phyloP scores from a whole-genome alignment of 306 rosid species.

The Acmispon strigosus region DNA sequence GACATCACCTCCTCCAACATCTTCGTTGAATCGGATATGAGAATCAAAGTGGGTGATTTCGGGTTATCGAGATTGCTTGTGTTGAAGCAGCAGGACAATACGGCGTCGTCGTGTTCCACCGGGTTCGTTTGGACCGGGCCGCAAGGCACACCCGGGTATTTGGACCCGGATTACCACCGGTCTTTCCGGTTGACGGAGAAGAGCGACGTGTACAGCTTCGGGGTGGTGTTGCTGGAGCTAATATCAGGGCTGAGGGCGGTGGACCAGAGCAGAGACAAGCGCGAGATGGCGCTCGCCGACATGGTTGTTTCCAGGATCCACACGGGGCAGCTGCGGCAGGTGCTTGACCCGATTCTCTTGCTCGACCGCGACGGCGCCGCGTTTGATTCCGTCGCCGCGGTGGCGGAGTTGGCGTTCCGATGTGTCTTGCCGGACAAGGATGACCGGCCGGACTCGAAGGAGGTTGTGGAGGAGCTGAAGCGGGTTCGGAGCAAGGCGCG shows the following conservation, averaged over 20 bases:
- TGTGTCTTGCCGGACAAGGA: slow-evolving; percentile 93
- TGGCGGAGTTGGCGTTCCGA: slow-evolving; percentile 86
- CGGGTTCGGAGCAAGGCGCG: slow-evolving; percentile 34
- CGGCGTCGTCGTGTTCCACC: slow-evolving; percentile 28
- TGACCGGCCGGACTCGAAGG: slow-evolving; percentile 82
- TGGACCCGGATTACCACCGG: slow-evolving; percentile 91
- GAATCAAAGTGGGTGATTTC: slow-evolving; percentile 89
- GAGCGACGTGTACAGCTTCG: slow-evolving; percentile 95
- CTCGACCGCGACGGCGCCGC: slow-evolving; percentile 20
- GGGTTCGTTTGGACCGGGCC: slow-evolving; percentile 96
- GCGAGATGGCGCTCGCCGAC: slow-evolving; percentile 80
- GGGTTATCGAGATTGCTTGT: slow-evolving; percentile 75
- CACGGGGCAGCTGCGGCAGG: slow-evolving; percentile 64
- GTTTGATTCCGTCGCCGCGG: slow-evolving; percentile 43
- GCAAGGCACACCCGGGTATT: slow-evolving; percentile 91
- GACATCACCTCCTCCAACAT: slow-evolving; percentile 85
- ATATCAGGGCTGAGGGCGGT: slow-evolving; percentile 74
- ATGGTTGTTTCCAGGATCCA: slow-evolving; percentile 82
- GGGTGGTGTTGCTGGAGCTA: slow-evolving; percentile 75
- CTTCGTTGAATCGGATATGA: slow-evolving; percentile 80
- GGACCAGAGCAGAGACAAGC: slow-evolving; percentile 66
- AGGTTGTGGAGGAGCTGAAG: slow-evolving; percentile 71
- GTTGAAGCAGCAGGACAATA: slow-evolving; percentile 32
- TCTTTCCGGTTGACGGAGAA: slow-evolving; percentile 89
- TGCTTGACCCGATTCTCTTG: slow-evolving; percentile 59